Evolutionary conservation across 1,284 basidiomycete genomes (phyloP).

Genomic region (Ceratobasidium papillatum): DNA sequence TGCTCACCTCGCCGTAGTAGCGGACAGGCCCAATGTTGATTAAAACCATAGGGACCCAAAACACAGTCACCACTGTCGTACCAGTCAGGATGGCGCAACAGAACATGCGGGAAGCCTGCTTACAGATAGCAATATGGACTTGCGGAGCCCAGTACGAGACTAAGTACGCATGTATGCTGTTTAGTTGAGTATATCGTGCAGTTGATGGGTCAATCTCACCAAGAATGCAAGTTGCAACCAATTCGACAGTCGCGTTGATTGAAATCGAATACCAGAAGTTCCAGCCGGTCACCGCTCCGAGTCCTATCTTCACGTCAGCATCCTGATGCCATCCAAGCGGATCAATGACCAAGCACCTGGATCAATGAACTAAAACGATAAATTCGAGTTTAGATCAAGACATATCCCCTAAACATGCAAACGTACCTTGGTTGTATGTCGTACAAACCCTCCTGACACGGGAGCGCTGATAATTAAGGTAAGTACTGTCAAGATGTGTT

Average conservation of each 20-base stretch:
- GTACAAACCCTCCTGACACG: slow-evolving; percentile 41
- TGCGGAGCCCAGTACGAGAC: slow-evolving; percentile 42
- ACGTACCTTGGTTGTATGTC: slow-evolving; percentile 41
- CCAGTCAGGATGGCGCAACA: not conserved
- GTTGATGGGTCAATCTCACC: slow-evolving; percentile 20
- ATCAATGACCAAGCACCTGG: slow-evolving; percentile 38
- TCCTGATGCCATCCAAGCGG: not conserved
- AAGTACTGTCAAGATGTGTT: not conserved
- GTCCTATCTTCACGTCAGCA: slow-evolving; percentile 15
- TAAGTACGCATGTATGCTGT: not conserved
- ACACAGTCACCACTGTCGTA: slow-evolving; percentile 42
- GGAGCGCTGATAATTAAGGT: slow-evolving; percentile 29
- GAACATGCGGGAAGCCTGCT: not conserved
- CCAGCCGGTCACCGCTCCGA: slow-evolving; percentile 45
- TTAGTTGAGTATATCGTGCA: not conserved
- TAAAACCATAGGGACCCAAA: slow-evolving; percentile 45
- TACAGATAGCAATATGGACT: slow-evolving; percentile 39
- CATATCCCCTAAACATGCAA: not conserved
- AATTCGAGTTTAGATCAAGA: not conserved
- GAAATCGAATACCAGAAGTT: slow-evolving; percentile 45
- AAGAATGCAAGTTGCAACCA: slow-evolving; percentile 43
- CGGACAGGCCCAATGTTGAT: slow-evolving; percentile 45
- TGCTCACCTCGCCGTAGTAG: slow-evolving; percentile 43
- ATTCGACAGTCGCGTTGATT: slow-evolving; percentile 44
- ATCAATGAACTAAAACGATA: slow-evolving; percentile 41